Evolutionary conservation across 352 stramenopile genomes (phyloP).

Genomic region (Pythium coloratum): DNA sequence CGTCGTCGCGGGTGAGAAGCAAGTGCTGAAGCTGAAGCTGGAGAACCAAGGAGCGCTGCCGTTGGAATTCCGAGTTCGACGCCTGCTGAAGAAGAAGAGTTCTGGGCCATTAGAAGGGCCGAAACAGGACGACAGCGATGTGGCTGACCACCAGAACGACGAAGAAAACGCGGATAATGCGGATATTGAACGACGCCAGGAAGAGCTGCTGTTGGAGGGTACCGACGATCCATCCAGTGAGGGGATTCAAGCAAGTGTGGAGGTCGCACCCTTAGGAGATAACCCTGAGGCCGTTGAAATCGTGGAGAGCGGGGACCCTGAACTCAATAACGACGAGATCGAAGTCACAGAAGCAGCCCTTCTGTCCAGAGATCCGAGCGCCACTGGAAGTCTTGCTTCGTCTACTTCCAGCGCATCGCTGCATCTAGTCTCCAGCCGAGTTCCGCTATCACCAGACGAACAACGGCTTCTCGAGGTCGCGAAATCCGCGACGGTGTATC

Average conservation of each 20-base stretch:
- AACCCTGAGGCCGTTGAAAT: not conserved
- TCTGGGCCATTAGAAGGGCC: not conserved
- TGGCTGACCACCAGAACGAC: not conserved
- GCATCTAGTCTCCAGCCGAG: not conserved
- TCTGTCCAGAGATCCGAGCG: not conserved
- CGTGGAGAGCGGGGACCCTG: not conserved
- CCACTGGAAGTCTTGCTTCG: not conserved
- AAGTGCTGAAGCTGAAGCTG: conserved; percentile 50
- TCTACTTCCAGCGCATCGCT: not conserved
- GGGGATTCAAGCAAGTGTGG: not conserved
- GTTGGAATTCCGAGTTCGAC: conserved; percentile 43
- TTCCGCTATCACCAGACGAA: conserved; percentile 36
- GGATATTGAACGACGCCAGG: not conserved
- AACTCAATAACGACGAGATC: not conserved
- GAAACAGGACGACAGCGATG: not conserved
- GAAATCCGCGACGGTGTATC: conserved; percentile 34
- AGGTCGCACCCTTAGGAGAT: not conserved
- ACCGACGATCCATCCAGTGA: not conserved
- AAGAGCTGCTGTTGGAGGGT: not conserved
- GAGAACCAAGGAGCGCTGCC: conserved; percentile 76
- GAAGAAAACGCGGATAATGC: conserved; percentile 1
- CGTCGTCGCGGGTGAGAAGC: conserved; percentile 80
- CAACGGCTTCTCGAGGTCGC: conserved; percentile 33
- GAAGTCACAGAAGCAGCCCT: not conserved
- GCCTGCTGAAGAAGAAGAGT: not conserved